These are phyloP conservation scores for Globisporangium irregulare DNA, from an alignment of 352 stramenopile genomes.

Conservation along the genomic window DNA sequence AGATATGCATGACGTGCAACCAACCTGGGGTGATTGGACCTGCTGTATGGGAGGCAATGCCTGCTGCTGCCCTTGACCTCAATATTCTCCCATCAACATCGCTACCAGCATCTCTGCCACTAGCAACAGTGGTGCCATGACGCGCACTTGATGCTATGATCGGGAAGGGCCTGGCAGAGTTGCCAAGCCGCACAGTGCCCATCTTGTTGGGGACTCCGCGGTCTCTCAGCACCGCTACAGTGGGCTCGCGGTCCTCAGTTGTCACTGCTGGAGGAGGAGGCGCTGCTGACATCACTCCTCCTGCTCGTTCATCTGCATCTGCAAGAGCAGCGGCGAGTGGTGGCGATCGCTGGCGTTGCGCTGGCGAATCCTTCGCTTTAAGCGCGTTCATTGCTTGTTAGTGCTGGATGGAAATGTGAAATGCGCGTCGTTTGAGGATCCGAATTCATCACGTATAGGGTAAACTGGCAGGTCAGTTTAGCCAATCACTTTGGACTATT, in stretches of 20 bases:
- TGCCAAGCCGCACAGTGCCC: constrained; percentile 47
- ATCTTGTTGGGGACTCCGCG: constrained; percentile 38
- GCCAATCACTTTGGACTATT: too few relatives aligned
- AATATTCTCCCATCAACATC: background rate
- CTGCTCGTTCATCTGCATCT: background rate
- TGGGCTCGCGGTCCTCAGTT: background rate
- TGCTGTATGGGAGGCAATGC: background rate
- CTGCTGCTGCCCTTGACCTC: background rate
- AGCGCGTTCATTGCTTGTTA: too few relatives aligned
- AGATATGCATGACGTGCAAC: background rate
- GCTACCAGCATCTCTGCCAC: too few relatives aligned
- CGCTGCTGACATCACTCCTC: constrained; percentile 11
- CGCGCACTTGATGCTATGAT: background rate
- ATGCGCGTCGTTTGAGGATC: background rate
- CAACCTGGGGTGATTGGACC: background rate
- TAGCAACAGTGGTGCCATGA: background rate
- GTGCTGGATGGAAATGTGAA: too few relatives aligned
- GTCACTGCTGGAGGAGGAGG: constrained; percentile 3
- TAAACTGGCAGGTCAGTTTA: background rate
- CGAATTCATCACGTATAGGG: background rate
- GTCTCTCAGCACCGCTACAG: constrained; percentile 21
- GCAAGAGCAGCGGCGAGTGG: too few relatives aligned
- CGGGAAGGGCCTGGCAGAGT: constrained; percentile 40
- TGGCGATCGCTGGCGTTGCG: too few relatives aligned
- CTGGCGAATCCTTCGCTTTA: background rate